Evolutionary conservation across 768 basidiomycete genomes (phyloP), one percentile per base, ranked within the genome.

Genomic region (Phlebiopsis gigantea): DNA sequence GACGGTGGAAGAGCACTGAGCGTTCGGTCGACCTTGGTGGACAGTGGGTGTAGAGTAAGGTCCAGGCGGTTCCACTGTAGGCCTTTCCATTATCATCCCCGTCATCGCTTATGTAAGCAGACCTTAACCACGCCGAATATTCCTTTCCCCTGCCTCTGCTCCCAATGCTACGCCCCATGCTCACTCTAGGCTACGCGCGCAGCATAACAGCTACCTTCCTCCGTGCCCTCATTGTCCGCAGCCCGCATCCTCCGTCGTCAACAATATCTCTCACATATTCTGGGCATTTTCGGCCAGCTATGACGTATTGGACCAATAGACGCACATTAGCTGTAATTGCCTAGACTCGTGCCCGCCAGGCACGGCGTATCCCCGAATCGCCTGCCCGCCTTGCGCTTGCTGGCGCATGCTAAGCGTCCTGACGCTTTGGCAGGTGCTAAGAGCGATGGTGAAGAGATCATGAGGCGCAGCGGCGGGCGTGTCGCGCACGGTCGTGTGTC

Each of bases 41-140:
- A 48, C 26, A 15, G 12, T 25, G 47, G 14, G 26, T 39, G 39
- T 5, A 21, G 48, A 22, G 28, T 29, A 48, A 48, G 29, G 31
- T 17, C 50, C 30, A 41, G 39, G 39, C 31, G 30, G 50, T 51
- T 51, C 50, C 50, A 41, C 50, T 51, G 31, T 30, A 41, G 29
- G 12, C 50, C 50, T 21, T 5, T 31, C 29, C 48, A 49, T 46
- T 49, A 49, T 49, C 48, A 34, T 28, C 48, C n/a, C 50, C 30
- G 50, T 51, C 50, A 51, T 51, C 39, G 50, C 30, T 51, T 51
- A 51, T 21, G 14, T 51, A 51, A 51, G 50, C 50, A 19, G 30
- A n/a, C 50, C 50, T 31, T 51, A 51, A 51, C 50, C 50, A 9
- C 22, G 24, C 46, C 21, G 7, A 25, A 22, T 25, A 22, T 26